Evolutionary conservation across 371 early-diverging fungal species (phyloP).

Genomic region (Batkoa obscura): DNA sequence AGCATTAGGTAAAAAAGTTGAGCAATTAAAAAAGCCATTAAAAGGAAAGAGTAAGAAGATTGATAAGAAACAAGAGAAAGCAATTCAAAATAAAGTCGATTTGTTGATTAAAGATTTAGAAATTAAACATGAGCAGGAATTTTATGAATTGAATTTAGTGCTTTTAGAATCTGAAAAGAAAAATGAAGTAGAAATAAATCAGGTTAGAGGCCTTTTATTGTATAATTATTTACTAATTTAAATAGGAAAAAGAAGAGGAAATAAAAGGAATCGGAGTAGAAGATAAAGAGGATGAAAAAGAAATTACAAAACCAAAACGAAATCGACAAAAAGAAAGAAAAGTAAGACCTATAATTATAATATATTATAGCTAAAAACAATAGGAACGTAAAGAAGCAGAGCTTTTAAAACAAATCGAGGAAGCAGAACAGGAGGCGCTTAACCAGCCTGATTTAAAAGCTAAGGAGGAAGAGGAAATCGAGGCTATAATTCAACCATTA

Average conservation of each 20-base stretch:
- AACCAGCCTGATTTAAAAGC: not conserved
- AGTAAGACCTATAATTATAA: not conserved
- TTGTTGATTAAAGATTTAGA: not conserved
- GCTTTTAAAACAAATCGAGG: not conserved
- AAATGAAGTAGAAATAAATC: not conserved
- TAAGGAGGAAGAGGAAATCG: not conserved
- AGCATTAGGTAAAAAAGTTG: too few species aligned
- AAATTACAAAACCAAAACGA: not conserved
- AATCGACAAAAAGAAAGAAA: not conserved
- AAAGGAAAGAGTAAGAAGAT: too few species aligned
- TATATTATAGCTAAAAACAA: not conserved
- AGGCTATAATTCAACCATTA: too few species aligned
- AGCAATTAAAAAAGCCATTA: too few species aligned
- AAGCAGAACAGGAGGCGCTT: conserved; percentile 2
- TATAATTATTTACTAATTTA: too few species aligned
- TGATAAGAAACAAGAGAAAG: not conserved
- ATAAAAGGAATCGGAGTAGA: not conserved
- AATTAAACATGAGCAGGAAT: conserved; percentile 4
- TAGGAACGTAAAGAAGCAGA: conserved; percentile 5
- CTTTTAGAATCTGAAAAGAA: not conserved
- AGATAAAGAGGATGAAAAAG: not conserved
- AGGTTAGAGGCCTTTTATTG: too few species aligned
- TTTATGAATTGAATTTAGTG: not conserved
- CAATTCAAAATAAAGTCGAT: not conserved
- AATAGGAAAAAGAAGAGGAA: not conserved